Base-by-base conservation (phyloP, 768 basidiomycete genomes). In the Collybia nuda region DNA sequence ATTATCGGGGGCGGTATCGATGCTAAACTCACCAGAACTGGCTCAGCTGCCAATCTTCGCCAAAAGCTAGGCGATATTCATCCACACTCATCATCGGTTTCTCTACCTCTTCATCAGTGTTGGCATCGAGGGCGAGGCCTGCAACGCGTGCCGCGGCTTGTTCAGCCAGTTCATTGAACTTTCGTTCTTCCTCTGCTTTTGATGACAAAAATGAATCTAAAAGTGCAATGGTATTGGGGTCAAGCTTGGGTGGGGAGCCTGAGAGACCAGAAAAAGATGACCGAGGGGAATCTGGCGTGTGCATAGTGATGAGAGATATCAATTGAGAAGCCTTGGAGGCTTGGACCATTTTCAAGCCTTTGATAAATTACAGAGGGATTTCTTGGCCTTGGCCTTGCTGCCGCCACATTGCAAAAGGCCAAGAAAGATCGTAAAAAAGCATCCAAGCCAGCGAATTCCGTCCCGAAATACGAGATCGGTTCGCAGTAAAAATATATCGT, bases 31-130 rank as follows among this genome's bases (percentile, higher is more conserved):
- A 76, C 75, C 77, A 77, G 52, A 77, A 77, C 61, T 78, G 76
- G 56, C 74, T 77, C 37, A 77, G 67, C 56, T 78, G 75, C 76
- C 76, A 77, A 62, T 76, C 74, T 62, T 77, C 76, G 15, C 72
- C 67, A 47, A 78, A 78, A 12, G 71, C 68, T 29, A 61, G 54
- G 23, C 69, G 64, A 51, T 72, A 78, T 51, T 77, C 74, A 38
- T 73, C 68, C 14, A 77, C 71, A 48, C 68, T 74, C 55, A 77
- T 64, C 67, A 76, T 74, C 2, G 67, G 65, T 44, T 68, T 68
- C 8, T 63, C 64, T 0, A 43, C 29, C 35, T 60, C 55, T 22
- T 55, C 56, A 15, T 62, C 56, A 6, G 63, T 52, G 40, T 65
- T 55, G 37, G 52, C 51, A 2, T 64, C 57, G 1, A 67, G 35